phyloP scores from a whole-genome alignment of 2,329 filamentous ascomycete genomes.

The Metarhizium sp. region DNA sequence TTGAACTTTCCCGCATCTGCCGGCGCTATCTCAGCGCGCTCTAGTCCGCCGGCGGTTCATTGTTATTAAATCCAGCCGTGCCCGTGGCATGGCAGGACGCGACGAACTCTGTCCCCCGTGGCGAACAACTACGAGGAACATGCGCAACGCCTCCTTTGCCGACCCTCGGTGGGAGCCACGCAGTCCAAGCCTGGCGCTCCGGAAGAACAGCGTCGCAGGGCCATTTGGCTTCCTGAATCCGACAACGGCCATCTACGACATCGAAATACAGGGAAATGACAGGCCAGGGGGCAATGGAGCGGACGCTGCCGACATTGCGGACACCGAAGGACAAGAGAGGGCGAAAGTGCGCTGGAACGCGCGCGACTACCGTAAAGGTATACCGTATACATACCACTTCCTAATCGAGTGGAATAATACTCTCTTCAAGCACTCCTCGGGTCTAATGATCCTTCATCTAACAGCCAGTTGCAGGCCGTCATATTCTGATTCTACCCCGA shows the following conservation, averaged over 20 bases:
- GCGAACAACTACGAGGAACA: neutral
- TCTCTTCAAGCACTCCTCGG: neutral
- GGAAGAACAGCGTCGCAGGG: slow-evolving; percentile 8
- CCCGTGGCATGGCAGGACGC: too few relatives aligned
- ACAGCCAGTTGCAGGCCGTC: slow-evolving; percentile 3
- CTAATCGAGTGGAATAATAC: neutral
- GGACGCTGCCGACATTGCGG: neutral
- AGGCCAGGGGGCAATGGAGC: neutral
- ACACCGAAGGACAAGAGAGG: slow-evolving; percentile 3
- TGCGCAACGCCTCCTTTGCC: slow-evolving; percentile 6
- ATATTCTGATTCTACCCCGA: slow-evolving; percentile 8
- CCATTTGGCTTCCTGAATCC: slow-evolving; percentile 10
- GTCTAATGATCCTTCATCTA: neutral
- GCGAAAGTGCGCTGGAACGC: slow-evolving; percentile 10
- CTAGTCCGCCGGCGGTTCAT: too few relatives aligned
- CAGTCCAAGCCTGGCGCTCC: slow-evolving; percentile 8
- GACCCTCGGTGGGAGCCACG: slow-evolving; percentile 6
- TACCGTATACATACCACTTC: too few relatives aligned
- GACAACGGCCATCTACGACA: slow-evolving; percentile 10
- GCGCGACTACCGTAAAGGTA: slow-evolving; percentile 9
- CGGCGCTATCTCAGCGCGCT: too few relatives aligned
- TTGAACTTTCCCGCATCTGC: too few relatives aligned
- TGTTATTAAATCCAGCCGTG: too few relatives aligned
- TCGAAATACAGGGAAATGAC: slow-evolving; percentile 7
- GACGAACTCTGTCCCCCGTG: too few relatives aligned